Evolutionary conservation across 192 early-diverging fungal species (phyloP).

Genomic region (Linnemannia zychae): DNA sequence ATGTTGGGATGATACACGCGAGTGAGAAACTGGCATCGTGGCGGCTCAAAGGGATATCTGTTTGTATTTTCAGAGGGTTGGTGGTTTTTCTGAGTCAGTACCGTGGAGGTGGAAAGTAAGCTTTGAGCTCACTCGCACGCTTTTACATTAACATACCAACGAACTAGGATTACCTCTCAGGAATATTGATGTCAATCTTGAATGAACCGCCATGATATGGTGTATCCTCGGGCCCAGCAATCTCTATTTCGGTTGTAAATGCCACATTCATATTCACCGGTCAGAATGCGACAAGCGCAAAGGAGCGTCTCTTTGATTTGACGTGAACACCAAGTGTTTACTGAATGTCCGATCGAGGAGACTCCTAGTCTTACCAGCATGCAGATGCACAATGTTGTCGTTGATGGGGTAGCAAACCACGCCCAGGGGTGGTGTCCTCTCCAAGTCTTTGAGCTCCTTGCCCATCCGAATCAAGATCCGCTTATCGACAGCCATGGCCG

Average conservation of each 20-base stretch:
- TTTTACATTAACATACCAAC: background rate
- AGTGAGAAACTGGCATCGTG: slow-evolving; percentile 77
- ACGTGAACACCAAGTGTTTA: background rate
- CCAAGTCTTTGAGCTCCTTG: slow-evolving; percentile 53
- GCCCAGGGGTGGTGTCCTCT: slow-evolving; percentile 66
- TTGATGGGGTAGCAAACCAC: slow-evolving; percentile 74
- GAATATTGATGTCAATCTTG: slow-evolving; percentile 71
- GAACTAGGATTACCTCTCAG: slow-evolving; percentile 52
- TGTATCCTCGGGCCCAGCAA: slow-evolving; percentile 73
- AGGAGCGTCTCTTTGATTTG: background rate
- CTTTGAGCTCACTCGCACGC: background rate
- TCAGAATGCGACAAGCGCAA: background rate
- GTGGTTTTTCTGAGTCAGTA: background rate
- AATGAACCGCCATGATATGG: slow-evolving; percentile 78
- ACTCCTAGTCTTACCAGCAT: slow-evolving; percentile 59
- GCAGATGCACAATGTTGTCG: slow-evolving; percentile 69
- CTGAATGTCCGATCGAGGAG: background rate
- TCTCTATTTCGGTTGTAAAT: slow-evolving; percentile 34
- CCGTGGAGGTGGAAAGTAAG: background rate
- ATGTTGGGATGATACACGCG: slow-evolving; percentile 89
- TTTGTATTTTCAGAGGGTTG: background rate
- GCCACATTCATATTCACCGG: background rate
- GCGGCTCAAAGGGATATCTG: slow-evolving; percentile 82
- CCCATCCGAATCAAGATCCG: slow-evolving; percentile 27
- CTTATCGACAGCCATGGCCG: slow-evolving; percentile 12